Base-by-base conservation (phyloP, 1,284 basidiomycete genomes). In the Wolfiporia cocos region DNA sequence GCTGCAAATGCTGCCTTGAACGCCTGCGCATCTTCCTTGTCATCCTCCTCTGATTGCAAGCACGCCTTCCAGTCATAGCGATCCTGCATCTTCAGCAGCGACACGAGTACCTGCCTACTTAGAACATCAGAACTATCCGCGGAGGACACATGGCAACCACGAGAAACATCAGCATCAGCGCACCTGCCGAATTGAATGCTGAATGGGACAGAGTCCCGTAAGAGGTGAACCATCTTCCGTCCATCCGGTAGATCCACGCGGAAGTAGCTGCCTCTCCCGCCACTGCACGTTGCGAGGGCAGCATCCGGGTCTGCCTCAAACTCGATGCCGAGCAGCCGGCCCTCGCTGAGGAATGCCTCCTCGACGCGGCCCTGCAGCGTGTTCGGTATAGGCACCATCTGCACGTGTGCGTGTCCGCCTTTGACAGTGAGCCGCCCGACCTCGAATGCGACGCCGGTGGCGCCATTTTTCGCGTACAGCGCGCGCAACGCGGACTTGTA, bases 371-470 rank as follows among this genome's bases (percentile, higher is more conserved):
- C 68, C 41, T 74, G 65, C 28, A 87, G 59, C 24, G 69, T 69
- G 24, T 67, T 55, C 0, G 94, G 92, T 1, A 97, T 64, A 6
- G 93, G 93, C 1, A 94, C 78, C 30, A 78, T 79, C 62, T 97
- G 92, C 14, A 95, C 71, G 63, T 96, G 93, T 4, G 92, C 92
- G 58, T 98, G 93, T 0, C 92, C 92, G n/a, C 92, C 93, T 60
- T 86, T 86, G 1, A 82, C 78, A 46, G 77, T 78, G 34, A 92
- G 61, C 12, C 92, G 76, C 11, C 83, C 88, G n/a, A 96, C 81
- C 64, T 97, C 93, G 56, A 94, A 96, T 32, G 80, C 71, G 24
- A 97, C 83, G 14, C 85, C 72, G 0, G 73, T 77, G 5, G 78
- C 76, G 22, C 70, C 73, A 58, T 88, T 74, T 51, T 81, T 77